Conservation (phyloP, 805 yeast genomes). For the Starmerella apis region DNA sequence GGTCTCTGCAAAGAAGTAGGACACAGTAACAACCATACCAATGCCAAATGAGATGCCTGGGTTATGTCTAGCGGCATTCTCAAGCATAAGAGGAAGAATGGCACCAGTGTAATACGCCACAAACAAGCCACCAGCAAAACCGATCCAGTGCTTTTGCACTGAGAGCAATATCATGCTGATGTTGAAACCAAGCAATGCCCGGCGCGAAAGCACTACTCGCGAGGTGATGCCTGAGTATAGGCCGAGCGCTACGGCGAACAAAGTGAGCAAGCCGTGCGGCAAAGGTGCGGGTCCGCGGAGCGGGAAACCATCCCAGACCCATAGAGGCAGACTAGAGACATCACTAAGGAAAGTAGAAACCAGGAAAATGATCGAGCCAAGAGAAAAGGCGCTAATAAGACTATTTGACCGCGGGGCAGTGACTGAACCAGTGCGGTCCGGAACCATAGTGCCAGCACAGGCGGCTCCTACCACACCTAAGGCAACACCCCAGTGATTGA, state of each 20-base stretch:
- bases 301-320: slow-evolving; percentile 97
- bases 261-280: slow-evolving; percentile 61
- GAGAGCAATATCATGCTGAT: slow-evolving; percentile 45
- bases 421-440: slow-evolving; percentile 8
- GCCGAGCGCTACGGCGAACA: slow-evolving; percentile 52
- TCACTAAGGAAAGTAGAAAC: slow-evolving; percentile 69
- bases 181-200: slow-evolving; percentile 37
- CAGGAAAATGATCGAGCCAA: slow-evolving; percentile 67
- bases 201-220: slow-evolving; percentile 28
- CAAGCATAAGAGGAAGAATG: slow-evolving; percentile 50
- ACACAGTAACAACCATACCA: slow-evolving; percentile 39
- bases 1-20: slow-evolving; percentile 68
- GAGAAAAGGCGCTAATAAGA: slow-evolving; percentile 49
- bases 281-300: slow-evolving; percentile 78
- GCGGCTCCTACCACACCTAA: slow-evolving; percentile 55
- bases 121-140: slow-evolving; percentile 60
- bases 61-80: slow-evolving; percentile 44
- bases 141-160: slow-evolving; percentile 52
- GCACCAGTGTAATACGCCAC: slow-evolving; percentile 53
- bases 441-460: slow-evolving; percentile 37
- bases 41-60: slow-evolving; percentile 41
- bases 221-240: slow-evolving; percentile 37
- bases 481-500: slow-evolving; percentile 57
- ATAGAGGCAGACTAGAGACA: slow-evolving; percentile 72
- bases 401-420: slow-evolving; percentile 11